Base-by-base conservation (phyloP, 148 eudicot species). In the Fagopyrum homotropicum region DNA sequence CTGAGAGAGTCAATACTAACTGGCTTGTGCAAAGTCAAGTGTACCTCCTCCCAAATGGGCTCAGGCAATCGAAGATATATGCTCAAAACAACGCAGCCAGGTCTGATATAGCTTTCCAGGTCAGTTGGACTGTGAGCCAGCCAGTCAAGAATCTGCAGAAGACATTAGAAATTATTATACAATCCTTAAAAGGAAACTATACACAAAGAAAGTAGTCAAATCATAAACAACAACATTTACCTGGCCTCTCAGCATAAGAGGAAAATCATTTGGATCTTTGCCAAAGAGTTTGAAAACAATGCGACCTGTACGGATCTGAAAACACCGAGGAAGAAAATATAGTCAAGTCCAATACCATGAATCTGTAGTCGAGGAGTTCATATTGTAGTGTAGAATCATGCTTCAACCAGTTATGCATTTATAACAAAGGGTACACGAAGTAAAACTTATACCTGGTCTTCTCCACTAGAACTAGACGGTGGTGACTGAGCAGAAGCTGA, bases 51-150 rank as follows among this genome's bases (percentile, higher is more conserved):
- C 98, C 97, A 93, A 29, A 73, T 54, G 70, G 92, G 82, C 55
- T 83, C 82, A 26, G 84, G 76, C 87, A 91, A 74, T 8, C 90
- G 87, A 54, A 85, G 50, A 79, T 93, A 93, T 52, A 91, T 75
- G 11, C 97, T 83, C 16, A 93, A 79, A 78, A 89, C 89, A 45
- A 91, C 86, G 75, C 98, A 93, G 66, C 98, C 98, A 81, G 98
- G 98, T 81, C 97, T 88, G 74, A 93, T 93, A 82, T 89, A 86
- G 79, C 98, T 91, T 79, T 93, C 98, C 89, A 93, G 89, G 49
- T 93, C 98, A 16, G 90, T 84, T 26, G 98, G 98, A 77, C 97
- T 87, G 77, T 86, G 87, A 77, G 88, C 80, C 61, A 93, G 97
- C 98, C 98, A 91, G 40, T 83, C 88, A 78, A 74, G 80, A 59